Conservation (phyloP, 768 basidiomycete genomes). For the Cystobasidiopsis lactophilus region DNA sequence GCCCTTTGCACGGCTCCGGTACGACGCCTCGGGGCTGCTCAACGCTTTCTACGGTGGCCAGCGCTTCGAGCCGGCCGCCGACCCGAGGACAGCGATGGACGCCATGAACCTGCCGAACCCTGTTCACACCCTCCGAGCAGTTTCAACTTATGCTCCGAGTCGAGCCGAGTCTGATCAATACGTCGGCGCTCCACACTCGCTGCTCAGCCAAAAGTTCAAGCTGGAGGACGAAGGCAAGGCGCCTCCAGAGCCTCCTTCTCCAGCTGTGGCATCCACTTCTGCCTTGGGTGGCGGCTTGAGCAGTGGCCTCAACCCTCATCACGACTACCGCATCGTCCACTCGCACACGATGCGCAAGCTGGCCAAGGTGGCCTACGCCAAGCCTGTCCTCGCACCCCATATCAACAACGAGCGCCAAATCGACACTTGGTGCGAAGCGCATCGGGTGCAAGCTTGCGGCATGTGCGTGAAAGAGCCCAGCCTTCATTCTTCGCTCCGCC, state of each 20-base stretch:
- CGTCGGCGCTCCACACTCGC: neutral
- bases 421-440: constrained; percentile 12
- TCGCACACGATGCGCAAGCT: constrained; percentile 13
- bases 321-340: constrained; percentile 19
- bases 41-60: too few relatives aligned
- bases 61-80: too few relatives aligned
- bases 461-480: constrained; percentile 7
- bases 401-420: neutral
- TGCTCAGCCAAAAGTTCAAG: neutral
- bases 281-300: neutral
- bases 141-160: too few relatives aligned
- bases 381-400: constrained; percentile 6
- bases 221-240: constrained; percentile 34
- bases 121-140: too few relatives aligned
- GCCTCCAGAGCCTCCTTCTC: constrained; percentile 25
- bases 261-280: neutral
- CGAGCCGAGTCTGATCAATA: neutral
- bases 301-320: constrained; percentile 10
- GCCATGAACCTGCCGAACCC: too few relatives aligned
- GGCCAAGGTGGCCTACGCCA: constrained; percentile 13
- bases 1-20: too few relatives aligned
- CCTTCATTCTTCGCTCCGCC: neutral
- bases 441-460: constrained; percentile 11
- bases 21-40: too few relatives aligned
- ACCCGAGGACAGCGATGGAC: too few relatives aligned